Evolutionary conservation across 768 basidiomycete genomes (phyloP), one percentile per base, ranked within the genome.

Genomic region (Agrocybe praecox): DNA sequence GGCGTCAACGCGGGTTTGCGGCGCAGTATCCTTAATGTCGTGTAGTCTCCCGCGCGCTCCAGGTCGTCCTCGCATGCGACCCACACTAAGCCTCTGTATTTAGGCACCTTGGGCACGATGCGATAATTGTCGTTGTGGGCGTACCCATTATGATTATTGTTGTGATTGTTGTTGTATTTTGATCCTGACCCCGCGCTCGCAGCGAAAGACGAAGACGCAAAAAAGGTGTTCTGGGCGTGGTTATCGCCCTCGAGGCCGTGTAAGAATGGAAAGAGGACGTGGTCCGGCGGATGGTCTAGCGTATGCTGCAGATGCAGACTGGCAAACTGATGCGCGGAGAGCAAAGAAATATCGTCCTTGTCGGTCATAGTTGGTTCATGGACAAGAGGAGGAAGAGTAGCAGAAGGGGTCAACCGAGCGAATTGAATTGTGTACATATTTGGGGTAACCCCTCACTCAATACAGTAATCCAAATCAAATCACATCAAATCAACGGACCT

Each of bases 241-340:
- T 93, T 92, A 56, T 87, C 80, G 60, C 91, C 88, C 65, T 95
- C 93, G 58, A 95, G 78, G 44, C 93, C 91, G 65, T 95, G 94
- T 15, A 94, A 74, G 74, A 94, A 96, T 0, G 94, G 94, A 69
- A 96, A 96, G 55, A 95, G 83, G 62, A 88, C 80, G 40, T 80
- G 77, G 74, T 96, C 94, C 0, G 89, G 89, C 1, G 91, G 84
- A 70, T 95, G 90, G 1, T 84, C 73, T 56, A 82, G 77, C 59
- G 85, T 75, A 61, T 91, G 83, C n/a, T 76, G 69, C 63, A 84
- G 78, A 54, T 89, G 87, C 49, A 94, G 71, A 18, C 76, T 67
- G 2, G 85, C 76, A 66, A 92, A 92, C 56, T 82, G 72, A 19
- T 63, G 14, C 1, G 77, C 61, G n/a, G 73, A 60, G 52, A 81